phyloP scores from a whole-genome alignment of 805 yeast species.

The Hermanozyma aechmeae region DNA sequence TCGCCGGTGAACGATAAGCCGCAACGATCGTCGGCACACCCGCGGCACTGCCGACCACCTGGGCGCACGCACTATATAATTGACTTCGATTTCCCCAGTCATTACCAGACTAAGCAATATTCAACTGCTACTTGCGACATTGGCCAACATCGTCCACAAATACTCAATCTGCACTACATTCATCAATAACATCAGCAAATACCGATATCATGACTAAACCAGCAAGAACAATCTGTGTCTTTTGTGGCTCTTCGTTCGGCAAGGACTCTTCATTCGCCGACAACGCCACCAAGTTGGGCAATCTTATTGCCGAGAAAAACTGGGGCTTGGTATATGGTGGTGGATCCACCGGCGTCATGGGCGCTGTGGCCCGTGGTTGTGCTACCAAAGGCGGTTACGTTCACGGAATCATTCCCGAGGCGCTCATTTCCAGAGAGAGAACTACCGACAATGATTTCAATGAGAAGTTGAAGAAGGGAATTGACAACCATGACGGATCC shows the following conservation, averaged over 20 bases:
- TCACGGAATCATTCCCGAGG: constrained; percentile 82
- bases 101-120: too few relatives aligned
- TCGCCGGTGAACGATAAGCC: too few relatives aligned
- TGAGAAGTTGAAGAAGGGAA: constrained; percentile 38
- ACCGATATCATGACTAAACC: constrained; percentile 16
- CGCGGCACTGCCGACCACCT: too few relatives aligned
- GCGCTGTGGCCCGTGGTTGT: constrained; percentile 59
- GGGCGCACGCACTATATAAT: too few relatives aligned
- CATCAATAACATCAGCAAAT: background rate
- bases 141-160: too few relatives aligned
- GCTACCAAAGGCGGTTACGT: constrained; percentile 56
- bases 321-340: constrained; percentile 88
- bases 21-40: too few relatives aligned
- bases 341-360: constrained; percentile 82
- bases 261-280: constrained; percentile 37
- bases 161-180: too few relatives aligned
- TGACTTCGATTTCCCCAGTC: too few relatives aligned
- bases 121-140: too few relatives aligned
- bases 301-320: constrained; percentile 41
- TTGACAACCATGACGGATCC: constrained; percentile 55
- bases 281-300: constrained; percentile 54
- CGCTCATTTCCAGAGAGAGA: constrained; percentile 67
- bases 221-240: constrained; percentile 59
- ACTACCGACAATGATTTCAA: constrained; percentile 36
- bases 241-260: constrained; percentile 81